These are phyloP conservation scores for Hypoxylon sp. DNA, from an alignment of 2,329 filamentous ascomycete genomes.

Conservation along the genomic window DNA sequence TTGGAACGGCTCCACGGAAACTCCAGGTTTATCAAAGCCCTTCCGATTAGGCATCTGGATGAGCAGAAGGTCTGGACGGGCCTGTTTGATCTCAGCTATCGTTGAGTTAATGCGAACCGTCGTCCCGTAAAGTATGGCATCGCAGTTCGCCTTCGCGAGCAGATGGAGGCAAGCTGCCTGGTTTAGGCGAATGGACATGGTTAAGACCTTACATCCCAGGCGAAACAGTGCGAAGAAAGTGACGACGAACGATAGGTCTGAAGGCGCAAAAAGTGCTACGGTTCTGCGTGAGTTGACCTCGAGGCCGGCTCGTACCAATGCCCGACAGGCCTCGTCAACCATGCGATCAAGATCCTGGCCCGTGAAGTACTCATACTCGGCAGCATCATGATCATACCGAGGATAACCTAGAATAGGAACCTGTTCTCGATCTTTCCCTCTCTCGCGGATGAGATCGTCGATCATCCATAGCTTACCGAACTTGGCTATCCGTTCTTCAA, in stretches of 20 bases:
- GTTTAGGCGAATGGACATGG: constrained; percentile 59
- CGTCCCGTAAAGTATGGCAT: constrained; percentile 55
- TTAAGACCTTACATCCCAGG: constrained; percentile 59
- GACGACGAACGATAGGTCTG: constrained; percentile 58
- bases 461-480: constrained; percentile 58
- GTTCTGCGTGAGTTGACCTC: constrained; percentile 50
- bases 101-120: constrained; percentile 53
- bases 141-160: constrained; percentile 54
- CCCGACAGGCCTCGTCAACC: constrained; percentile 55
- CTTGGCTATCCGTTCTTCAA: constrained; percentile 49
- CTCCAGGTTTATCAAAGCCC: constrained; percentile 44
- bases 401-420: constrained; percentile 59
- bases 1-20: constrained; percentile 41
- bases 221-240: constrained; percentile 60
- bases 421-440: constrained; percentile 56
- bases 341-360: constrained; percentile 57
- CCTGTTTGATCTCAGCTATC: constrained; percentile 46
- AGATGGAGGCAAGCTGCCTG: constrained; percentile 57
- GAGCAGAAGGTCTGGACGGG: constrained; percentile 43
- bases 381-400: constrained; percentile 48
- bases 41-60: constrained; percentile 44
- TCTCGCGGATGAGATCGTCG: constrained; percentile 58
- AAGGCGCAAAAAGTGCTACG: constrained; percentile 57
- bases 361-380: constrained; percentile 58
- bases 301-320: constrained; percentile 52